Percentiles rank a stretch among this genome's conserved stretches.
phyloP scores from a whole-genome alignment of 805 yeast species.

The Cyberlindnera euphorbiiphila region DNA sequence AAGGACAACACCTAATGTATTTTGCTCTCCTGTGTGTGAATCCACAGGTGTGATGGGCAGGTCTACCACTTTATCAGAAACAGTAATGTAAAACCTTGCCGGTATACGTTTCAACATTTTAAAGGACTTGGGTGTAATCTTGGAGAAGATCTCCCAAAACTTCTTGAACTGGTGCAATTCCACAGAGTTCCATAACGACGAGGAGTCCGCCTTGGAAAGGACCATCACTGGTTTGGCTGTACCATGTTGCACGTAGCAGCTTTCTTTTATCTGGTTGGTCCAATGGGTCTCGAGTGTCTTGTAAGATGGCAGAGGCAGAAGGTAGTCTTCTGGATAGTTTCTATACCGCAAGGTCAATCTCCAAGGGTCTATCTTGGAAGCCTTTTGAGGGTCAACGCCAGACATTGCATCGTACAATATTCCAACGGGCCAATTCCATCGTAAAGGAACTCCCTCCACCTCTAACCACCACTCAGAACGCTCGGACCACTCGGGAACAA shows the following conservation, averaged over 20 bases:
- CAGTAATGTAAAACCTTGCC: conserved; percentile 42
- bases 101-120: conserved; percentile 40
- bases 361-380: conserved; percentile 36
- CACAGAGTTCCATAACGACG: conserved; percentile 53
- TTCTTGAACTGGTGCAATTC: conserved; percentile 32
- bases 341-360: conserved; percentile 39
- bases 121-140: conserved; percentile 19
- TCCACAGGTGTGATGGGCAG: conserved; percentile 26
- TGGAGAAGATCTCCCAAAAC: conserved; percentile 20
- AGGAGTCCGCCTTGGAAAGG: conserved; percentile 59
- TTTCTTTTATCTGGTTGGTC: conserved; percentile 80
- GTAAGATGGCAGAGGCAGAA: conserved; percentile 37
- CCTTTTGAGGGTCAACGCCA: conserved; percentile 33
- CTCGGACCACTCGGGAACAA: conserved; percentile 26
- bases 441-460: conserved; percentile 56
- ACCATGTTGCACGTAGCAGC: conserved; percentile 71
- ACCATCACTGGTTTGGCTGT: conserved; percentile 79
- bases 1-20: conserved; percentile 38
- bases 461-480: conserved; percentile 58
- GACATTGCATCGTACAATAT: conserved; percentile 53
- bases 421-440: conserved; percentile 75
- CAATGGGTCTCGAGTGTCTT: conserved; percentile 47
- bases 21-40: not conserved
- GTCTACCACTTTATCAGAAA: conserved; percentile 34
- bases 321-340: conserved; percentile 39